Conservation (phyloP, 1,139 yeast genomes). For the Blastobotrys illinoisensis region DNA sequence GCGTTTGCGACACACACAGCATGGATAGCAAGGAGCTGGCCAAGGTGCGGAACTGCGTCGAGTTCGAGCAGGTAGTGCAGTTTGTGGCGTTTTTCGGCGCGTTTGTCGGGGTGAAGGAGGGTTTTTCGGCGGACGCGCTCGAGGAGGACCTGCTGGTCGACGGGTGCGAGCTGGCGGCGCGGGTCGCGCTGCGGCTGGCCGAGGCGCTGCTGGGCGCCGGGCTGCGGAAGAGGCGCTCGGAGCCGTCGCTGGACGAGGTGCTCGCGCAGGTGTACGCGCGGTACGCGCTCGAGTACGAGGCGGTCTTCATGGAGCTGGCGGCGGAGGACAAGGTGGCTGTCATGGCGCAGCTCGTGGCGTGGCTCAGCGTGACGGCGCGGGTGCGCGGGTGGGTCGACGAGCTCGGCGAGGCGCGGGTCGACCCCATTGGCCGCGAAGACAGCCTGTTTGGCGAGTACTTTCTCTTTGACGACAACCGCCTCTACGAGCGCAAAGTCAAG, state of each 20-base stretch:
- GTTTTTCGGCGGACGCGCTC: slow-evolving; percentile 23
- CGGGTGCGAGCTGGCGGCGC: background rate
- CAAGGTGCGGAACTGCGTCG: slow-evolving; percentile 5
- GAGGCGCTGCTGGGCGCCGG: background rate
- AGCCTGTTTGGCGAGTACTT: slow-evolving; percentile 27
- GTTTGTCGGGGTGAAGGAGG: slow-evolving; percentile 19
- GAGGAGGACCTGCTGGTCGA: slow-evolving; percentile 27
- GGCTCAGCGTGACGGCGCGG: slow-evolving; percentile 21
- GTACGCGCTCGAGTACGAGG: background rate
- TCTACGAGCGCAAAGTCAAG: slow-evolving; percentile 20
- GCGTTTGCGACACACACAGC: background rate
- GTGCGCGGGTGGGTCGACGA: slow-evolving; percentile 24
- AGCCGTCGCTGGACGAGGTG: background rate
- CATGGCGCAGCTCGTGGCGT: slow-evolving; percentile 21
- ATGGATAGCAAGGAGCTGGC: background rate
- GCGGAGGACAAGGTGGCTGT: slow-evolving; percentile 17
- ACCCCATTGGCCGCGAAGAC: slow-evolving; percentile 32
- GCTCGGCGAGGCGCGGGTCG: slow-evolving; percentile 23
- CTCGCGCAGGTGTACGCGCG: background rate
- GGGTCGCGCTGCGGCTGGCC: background rate
- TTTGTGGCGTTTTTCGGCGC: slow-evolving; percentile 24
- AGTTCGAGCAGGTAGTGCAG: slow-evolving; percentile 25
- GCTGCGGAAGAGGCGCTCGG: background rate
- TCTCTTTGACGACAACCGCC: slow-evolving; percentile 34
- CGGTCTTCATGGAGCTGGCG: slow-evolving; percentile 8